A percentile compares a stretch with the other conserved stretches of the same genome.
These are phyloP conservation scores for Emergomyces pasteurianus DNA, from an alignment of 2,329 filamentous ascomycete genomes.

Conservation along the genomic window DNA sequence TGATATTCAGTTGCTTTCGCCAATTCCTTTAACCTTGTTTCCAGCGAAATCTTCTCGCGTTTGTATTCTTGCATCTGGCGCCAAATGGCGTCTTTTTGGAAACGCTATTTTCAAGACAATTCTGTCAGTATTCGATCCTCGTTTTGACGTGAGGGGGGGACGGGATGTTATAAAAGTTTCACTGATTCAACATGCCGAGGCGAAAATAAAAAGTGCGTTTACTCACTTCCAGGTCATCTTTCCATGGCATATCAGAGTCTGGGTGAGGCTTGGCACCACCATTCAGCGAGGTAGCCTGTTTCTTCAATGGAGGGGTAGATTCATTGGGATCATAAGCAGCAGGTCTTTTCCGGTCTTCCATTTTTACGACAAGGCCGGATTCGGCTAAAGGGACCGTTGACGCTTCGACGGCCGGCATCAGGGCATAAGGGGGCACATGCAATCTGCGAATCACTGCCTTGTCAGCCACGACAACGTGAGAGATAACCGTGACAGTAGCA, in stretches of 20 bases:
- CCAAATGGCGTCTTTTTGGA: slow-evolving; percentile 91
- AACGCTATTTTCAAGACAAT: slow-evolving; percentile 47
- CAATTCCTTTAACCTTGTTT: slow-evolving; percentile 68
- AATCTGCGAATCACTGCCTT: slow-evolving; percentile 20
- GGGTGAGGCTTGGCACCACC: slow-evolving; percentile 54
- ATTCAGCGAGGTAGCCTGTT: slow-evolving; percentile 62
- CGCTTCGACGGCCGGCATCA: slow-evolving; percentile 79
- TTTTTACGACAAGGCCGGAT: slow-evolving; percentile 69
- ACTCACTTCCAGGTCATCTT: slow-evolving; percentile 63
- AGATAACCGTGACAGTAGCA: neutral
- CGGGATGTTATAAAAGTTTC: neutral
- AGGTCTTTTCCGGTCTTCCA: slow-evolving; percentile 99
- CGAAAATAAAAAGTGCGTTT: slow-evolving; percentile 16
- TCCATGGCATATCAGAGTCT: slow-evolving; percentile 57
- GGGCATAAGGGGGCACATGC: slow-evolving; percentile 31
- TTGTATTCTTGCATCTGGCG: slow-evolving; percentile 98
- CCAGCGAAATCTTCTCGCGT: slow-evolving; percentile 70
- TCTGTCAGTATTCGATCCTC: slow-evolving; percentile 12
- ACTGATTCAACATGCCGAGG: neutral
- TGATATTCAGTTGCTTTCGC: slow-evolving; percentile 68
- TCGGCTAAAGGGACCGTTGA: slow-evolving; percentile 64
- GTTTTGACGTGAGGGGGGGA: slow-evolving; percentile 1
- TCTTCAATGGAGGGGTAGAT: slow-evolving; percentile 77
- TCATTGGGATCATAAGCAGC: slow-evolving; percentile 70
- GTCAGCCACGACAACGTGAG: slow-evolving; percentile 15